Conservation (phyloP, 768 basidiomycete genomes). For the Tremella mesenterica region DNA sequence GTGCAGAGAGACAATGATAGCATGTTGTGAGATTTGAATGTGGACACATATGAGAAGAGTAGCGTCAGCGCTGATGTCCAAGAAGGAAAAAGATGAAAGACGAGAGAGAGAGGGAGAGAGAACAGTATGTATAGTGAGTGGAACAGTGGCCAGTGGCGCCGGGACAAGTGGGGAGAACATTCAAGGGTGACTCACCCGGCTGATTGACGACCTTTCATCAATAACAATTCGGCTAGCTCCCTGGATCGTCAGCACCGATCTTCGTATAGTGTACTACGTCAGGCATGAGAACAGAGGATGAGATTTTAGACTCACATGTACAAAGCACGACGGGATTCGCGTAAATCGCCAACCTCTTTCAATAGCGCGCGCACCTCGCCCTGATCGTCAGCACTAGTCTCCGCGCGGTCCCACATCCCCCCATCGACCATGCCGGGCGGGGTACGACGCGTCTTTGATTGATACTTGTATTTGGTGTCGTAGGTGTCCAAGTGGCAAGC, state of each 20-base stretch:
- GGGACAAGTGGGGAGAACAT: neutral
- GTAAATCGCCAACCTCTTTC: constrained; percentile 42
- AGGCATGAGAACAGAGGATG: neutral
- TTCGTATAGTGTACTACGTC: neutral
- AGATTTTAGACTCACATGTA: constrained; percentile 32
- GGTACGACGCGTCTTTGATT: too few species aligned
- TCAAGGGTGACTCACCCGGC: constrained; percentile 27
- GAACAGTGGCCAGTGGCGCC: too few species aligned
- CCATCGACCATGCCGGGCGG: too few species aligned
- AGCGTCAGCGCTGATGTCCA: too few species aligned
- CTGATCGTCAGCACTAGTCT: constrained; percentile 7
- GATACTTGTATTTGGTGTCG: too few species aligned
- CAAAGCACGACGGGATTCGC: constrained; percentile 39
- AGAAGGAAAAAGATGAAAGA: neutral
- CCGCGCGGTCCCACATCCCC: neutral
- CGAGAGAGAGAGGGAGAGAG: neutral
- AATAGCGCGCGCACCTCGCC: constrained; percentile 40
- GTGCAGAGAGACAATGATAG: neutral
- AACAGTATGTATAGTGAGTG: neutral
- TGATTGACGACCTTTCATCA: constrained; percentile 43
- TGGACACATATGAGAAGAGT: neutral
- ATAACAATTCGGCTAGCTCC: constrained; percentile 41
- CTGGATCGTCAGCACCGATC: constrained; percentile 6
- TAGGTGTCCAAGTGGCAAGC: too few species aligned
- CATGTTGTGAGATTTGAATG: neutral